Evolutionary conservation across 371 early-diverging fungal species (phyloP), one percentile per base, ranked within the genome.

Genomic region (Syncephalastrum sp.): DNA sequence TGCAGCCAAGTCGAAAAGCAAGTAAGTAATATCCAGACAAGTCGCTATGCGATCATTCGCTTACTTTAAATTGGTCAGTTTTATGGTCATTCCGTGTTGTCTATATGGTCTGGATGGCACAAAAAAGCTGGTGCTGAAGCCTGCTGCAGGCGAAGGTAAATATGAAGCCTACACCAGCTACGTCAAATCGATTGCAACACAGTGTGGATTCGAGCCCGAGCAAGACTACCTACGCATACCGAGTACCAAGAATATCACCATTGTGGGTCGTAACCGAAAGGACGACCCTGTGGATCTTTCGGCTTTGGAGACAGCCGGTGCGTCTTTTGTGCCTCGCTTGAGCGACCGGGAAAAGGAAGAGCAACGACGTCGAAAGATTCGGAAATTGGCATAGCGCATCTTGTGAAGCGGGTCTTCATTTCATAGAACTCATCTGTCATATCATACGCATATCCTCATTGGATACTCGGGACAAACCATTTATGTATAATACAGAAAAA

Each of bases 81-180:
- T 91, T 57, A 72, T 90, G 49, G 77, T 90, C 3, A 90, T 93
- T 43, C 94, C 94, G 3, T 94, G 94, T 60, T 94, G 94, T 52
- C 86, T 84, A 24, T 89, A 86, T 68, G 85, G 79, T 14, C 66
- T 94, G 24, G 79, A 79, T 42, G 94, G 94, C 2, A 74, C 72
- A 3, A 77, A 80, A 45, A 76, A 79, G 51, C 33, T 67, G 19
- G 64, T 66, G 3, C 70, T 82, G 24, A 65, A 72, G 3, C 60
- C 64, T 6, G 66, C 67, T 0, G 75, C 77, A 5, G 80, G 80
- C 4, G 77, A 77, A 25, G 86, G 88, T 53, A 86, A 86, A 60
- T 93, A 91, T 70, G 75, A 85, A 55, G 81, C 82, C 7, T 93
- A 92, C 62, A 79, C 86, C 23, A 68, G 83, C 24, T 86, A 88